Evolutionary conservation across 257 asterid genomes (phyloP).

Genomic region (Solanum ahanhuiri): DNA sequence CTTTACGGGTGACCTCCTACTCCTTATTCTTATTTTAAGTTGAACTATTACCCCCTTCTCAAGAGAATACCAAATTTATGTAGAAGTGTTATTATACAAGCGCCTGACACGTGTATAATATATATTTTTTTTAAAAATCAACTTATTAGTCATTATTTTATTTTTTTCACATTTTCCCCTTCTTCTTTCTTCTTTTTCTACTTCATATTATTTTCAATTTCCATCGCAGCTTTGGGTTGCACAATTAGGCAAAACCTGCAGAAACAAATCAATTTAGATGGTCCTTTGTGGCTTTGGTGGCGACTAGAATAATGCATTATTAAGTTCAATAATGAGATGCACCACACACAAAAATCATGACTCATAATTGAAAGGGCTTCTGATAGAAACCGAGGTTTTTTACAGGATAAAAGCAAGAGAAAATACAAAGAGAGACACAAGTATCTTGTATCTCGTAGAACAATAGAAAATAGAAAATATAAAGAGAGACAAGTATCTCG

Average conservation of each 20-base stretch:
- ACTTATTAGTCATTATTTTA: background rate
- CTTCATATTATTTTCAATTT: background rate
- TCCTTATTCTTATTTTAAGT: background rate
- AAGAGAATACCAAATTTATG: background rate
- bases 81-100: background rate
- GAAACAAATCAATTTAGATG: background rate
- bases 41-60: background rate
- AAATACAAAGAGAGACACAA: background rate
- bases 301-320: background rate
- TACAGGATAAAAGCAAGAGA: background rate
- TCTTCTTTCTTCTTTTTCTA: background rate
- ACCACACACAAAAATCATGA: background rate
- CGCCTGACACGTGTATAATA: background rate
- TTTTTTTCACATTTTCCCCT: background rate
- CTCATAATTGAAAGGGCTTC: background rate
- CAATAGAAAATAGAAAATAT: too few relatives aligned
- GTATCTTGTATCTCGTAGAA: background rate
- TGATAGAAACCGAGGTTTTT: background rate
- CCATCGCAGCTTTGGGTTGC: background rate
- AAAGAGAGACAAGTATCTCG: background rate
- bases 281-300: background rate
- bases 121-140: background rate
- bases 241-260: background rate
- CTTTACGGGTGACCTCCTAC: background rate
- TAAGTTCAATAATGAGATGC: background rate